These are phyloP conservation scores for Botrytis squamosa DNA, from an alignment of 2,329 filamentous ascomycete genomes.

Conservation along the genomic window DNA sequence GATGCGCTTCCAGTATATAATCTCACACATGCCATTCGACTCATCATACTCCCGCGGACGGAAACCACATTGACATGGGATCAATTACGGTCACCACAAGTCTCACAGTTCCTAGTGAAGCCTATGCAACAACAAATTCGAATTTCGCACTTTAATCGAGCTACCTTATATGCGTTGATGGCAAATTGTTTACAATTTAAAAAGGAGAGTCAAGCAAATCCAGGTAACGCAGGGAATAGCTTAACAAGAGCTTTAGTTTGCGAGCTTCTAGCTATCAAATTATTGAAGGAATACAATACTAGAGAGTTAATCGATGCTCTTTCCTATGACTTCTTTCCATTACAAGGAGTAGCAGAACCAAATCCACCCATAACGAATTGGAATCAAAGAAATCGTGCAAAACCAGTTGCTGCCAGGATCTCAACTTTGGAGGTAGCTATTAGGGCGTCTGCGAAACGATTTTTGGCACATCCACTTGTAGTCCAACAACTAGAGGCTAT, in stretches of 20 bases:
- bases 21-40: conserved; percentile 84
- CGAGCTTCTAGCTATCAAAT: conserved; percentile 84
- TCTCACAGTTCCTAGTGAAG: conserved; percentile 93
- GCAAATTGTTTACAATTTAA: conserved; percentile 91
- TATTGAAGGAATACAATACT: conserved; percentile 86
- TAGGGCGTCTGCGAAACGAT: conserved; percentile 86
- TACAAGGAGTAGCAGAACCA: conserved; percentile 70
- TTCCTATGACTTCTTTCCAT: conserved; percentile 91
- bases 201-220: conserved; percentile 80
- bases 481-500: conserved; percentile 96
- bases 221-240: conserved; percentile 80
- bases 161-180: conserved; percentile 85
- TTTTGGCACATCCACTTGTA: conserved; percentile 86
- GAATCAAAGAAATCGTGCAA: conserved; percentile 44
- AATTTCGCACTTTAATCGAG: conserved; percentile 77
- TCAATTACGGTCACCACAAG: conserved; percentile 89
- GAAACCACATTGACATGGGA: conserved; percentile 95
- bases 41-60: conserved; percentile 78
- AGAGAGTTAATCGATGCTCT: conserved; percentile 90
- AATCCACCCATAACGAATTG: conserved; percentile 41
- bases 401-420: conserved; percentile 67
- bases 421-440: conserved; percentile 94
- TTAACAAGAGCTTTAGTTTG: conserved; percentile 84
- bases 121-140: conserved; percentile 90
- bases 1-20: conserved; percentile 87